Conservation (phyloP, 495 filamentous ascomycete species). For the Penicillium flavigenum region DNA sequence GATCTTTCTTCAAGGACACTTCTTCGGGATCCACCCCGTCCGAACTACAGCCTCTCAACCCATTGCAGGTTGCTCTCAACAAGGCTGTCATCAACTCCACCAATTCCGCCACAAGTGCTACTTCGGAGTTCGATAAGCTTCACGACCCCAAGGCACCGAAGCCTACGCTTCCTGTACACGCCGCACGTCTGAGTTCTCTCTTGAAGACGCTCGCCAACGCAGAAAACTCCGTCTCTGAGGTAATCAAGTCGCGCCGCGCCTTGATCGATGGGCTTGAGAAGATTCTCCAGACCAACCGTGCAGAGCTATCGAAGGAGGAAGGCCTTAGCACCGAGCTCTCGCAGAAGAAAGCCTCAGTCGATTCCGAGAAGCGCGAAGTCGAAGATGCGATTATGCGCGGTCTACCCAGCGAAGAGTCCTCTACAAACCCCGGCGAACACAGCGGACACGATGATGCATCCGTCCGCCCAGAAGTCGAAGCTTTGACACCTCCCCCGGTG, state of each 20-base stretch:
- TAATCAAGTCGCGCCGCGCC: slow-evolving; percentile 78
- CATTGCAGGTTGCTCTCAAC: slow-evolving; percentile 67
- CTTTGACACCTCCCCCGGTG: slow-evolving; percentile 72
- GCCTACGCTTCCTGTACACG: slow-evolving; percentile 83
- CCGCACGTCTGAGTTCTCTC: slow-evolving; percentile 81
- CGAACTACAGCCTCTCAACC: slow-evolving; percentile 72
- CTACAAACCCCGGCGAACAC: slow-evolving; percentile 41
- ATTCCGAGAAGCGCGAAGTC: slow-evolving; percentile 77
- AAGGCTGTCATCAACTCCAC: slow-evolving; percentile 65
- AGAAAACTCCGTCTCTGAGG: slow-evolving; percentile 86
- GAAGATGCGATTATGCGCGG: slow-evolving; percentile 86
- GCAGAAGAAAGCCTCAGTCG: slow-evolving; percentile 62
- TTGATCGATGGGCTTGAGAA: slow-evolving; percentile 81
- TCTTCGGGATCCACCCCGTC: slow-evolving; percentile 59
- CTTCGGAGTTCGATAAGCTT: slow-evolving; percentile 77
- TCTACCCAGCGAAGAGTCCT: slow-evolving; percentile 52
- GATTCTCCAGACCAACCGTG: slow-evolving; percentile 71
- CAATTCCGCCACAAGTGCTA: slow-evolving; percentile 63
- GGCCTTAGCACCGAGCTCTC: slow-evolving; percentile 56
- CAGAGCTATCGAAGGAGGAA: slow-evolving; percentile 67
- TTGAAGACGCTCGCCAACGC: slow-evolving; percentile 85
- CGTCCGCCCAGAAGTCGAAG: slow-evolving; percentile 75
- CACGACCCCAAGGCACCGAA: slow-evolving; percentile 61
- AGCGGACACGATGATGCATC: slow-evolving; percentile 48
- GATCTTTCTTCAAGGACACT: slow-evolving; percentile 62